These are phyloP conservation scores for Pseudoneurospora amorphoporcata DNA, from an alignment of 495 filamentous ascomycete species.

Conservation along the genomic window DNA sequence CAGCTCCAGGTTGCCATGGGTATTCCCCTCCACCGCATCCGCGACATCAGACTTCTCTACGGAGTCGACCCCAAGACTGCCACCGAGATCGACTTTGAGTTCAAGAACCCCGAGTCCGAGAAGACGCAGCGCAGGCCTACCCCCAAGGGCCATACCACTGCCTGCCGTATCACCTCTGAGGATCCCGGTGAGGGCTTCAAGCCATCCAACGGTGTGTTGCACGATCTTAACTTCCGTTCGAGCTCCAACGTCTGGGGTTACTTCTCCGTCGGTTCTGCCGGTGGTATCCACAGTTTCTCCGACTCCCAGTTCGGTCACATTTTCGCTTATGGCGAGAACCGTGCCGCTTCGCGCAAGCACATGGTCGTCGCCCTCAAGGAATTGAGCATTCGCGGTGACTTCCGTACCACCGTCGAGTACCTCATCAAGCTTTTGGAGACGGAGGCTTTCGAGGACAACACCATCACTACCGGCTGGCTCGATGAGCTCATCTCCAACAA, in stretches of 20 bases:
- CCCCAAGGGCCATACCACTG: conserved; percentile 93
- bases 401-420: conserved; percentile 97
- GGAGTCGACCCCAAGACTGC: conserved; percentile 81
- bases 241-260: conserved; percentile 99
- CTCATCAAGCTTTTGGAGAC: conserved; percentile 98
- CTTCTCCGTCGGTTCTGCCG: conserved; percentile 94
- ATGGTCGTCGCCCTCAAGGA: conserved; percentile 99
- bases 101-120: conserved; percentile 75
- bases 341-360: conserved; percentile 91
- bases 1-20: conserved; percentile 99
- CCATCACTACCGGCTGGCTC: conserved; percentile 97
- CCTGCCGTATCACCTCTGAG: conserved; percentile 98
- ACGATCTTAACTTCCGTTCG: conserved; percentile 96
- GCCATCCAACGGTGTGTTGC: conserved; percentile 96
- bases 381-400: conserved; percentile 98
- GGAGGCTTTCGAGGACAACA: conserved; percentile 97
- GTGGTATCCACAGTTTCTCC: conserved; percentile 97
- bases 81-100: conserved; percentile 93
- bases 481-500: conserved; percentile 98
- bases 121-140: conserved; percentile 79
- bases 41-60: conserved; percentile 92
- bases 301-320: conserved; percentile 99
- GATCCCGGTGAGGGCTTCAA: conserved; percentile 99
- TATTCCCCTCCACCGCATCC: conserved; percentile 87
- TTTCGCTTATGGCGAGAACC: conserved; percentile 97